Base-by-base conservation (phyloP, 805 yeast genomes). In the Zygotorulaspora danielsina region DNA sequence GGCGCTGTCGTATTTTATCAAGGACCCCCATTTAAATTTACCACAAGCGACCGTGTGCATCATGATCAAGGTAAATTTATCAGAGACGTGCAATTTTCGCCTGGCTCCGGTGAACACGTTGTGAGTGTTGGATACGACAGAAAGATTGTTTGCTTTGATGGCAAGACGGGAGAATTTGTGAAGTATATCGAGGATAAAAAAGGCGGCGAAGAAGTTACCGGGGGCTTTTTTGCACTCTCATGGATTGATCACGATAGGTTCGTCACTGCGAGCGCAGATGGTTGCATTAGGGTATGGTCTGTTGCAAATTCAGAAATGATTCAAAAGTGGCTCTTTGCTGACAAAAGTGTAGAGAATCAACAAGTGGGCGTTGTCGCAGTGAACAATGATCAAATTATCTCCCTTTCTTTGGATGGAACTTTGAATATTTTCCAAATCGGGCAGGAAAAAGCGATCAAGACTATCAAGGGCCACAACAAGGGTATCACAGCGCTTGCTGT, bases 1-100 rank as follows among this genome's bases (percentile, higher is more conserved):
- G 78, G 80, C 38, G 81, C 85, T 1, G 63, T 89, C 48, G 95
- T 89, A 2, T 88, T 88, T 57, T 79, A 75, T 57, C 79, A 79
- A 38, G 97, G 97, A 1, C 96, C 97, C 3, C 98, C 98, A 0
- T 93, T 89, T 72, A 85, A 85, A 59, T 93, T 90, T 57, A 71
- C 75, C 30, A 72, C 76, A 31, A 78, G 89, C 54, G 76, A 79
- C 34, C 72, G 94, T 51, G 82, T 79, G 4, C 69, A 79, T 49
- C 97, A 90, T 61, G 67, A 77, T 12, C 59, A 52, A 38, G 65
- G 66, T 6, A 87, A 84, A 55, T 82, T 86, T 46, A 78, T 86
- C 19, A 73, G 87, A 49, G 96, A 81, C 53, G 93, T 87, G 6
- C 73, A 76, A 49, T 93, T 80, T 59, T 79, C 95, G 3, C 87